Evolutionary conservation across 2,329 filamentous ascomycete genomes (phyloP).

Genomic region (Fusarium nematophilum): DNA sequence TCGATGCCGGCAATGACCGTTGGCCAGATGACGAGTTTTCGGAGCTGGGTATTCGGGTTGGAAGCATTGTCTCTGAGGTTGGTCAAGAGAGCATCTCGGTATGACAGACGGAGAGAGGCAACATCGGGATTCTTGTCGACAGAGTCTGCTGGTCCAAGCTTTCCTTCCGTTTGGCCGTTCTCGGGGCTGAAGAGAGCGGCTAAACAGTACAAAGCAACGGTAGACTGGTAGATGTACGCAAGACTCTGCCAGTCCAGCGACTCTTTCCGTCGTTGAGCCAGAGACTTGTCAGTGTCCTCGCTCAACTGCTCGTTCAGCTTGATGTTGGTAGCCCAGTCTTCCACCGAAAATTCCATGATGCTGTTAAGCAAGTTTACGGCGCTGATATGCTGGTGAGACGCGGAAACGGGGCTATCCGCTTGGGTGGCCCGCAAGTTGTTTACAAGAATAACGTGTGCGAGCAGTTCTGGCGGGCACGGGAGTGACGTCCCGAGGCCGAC

Average conservation of each 20-base stretch:
- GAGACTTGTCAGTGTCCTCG: neutral
- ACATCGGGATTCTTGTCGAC: neutral
- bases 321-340: conserved; percentile 18
- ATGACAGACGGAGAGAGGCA: neutral
- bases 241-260: conserved; percentile 27
- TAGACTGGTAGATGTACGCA: conserved; percentile 30
- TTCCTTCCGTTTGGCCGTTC: neutral
- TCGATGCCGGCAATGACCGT: conserved; percentile 41
- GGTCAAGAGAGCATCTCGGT: conserved; percentile 7
- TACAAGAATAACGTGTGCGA: conserved; percentile 34
- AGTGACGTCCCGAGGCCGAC: conserved; percentile 33
- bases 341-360: conserved; percentile 34
- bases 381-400: neutral
- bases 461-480: conserved; percentile 31
- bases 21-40: conserved; percentile 41
- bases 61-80: conserved; percentile 17
- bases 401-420: neutral
- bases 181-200: neutral
- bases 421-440: conserved; percentile 35
- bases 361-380: conserved; percentile 22
- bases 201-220: conserved; percentile 39
- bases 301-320: neutral
- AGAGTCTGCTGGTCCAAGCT: neutral
- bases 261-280: neutral
- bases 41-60: conserved; percentile 11